phyloP scores from a whole-genome alignment of 352 stramenopile genomes.

The Peronospora tabacina region DNA sequence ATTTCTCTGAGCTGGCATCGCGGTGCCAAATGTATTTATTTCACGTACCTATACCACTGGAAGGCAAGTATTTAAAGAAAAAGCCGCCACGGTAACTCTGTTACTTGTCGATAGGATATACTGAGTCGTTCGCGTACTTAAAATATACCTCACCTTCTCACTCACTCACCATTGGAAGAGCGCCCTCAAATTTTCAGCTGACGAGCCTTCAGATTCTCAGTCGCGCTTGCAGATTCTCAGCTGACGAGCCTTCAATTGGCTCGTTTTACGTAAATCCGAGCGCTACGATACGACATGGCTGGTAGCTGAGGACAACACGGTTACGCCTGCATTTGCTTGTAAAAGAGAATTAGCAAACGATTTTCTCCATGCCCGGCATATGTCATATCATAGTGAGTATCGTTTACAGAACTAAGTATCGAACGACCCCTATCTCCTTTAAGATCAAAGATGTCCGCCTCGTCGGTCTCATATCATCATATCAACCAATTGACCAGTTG shows the following conservation, averaged over 20 bases:
- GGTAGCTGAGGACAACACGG: no score
- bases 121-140: no score
- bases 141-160: no score
- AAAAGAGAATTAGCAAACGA: neutral
- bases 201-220: no score
- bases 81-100: no score
- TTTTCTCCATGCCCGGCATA: neutral
- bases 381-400: neutral
- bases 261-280: conserved; percentile 31
- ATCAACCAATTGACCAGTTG: conserved; percentile 6
- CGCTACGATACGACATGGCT: no score
- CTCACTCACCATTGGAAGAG: no score
- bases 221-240: conserved; percentile 39
- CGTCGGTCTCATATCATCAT: conserved; percentile 9
- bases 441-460: conserved; percentile 37
- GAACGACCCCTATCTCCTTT: conserved; percentile 27
- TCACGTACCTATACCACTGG: conserved; percentile 43
- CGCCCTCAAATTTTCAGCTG: no score
- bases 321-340: no score
- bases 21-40: neutral
- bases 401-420: conserved; percentile 34
- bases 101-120: no score
- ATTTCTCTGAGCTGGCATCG: no score
- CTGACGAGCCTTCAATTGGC: conserved; percentile 27
- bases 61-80: no score